Evolutionary conservation across 2,329 filamentous ascomycete genomes (phyloP).

Genomic region (Trichoderma oligosporum): DNA sequence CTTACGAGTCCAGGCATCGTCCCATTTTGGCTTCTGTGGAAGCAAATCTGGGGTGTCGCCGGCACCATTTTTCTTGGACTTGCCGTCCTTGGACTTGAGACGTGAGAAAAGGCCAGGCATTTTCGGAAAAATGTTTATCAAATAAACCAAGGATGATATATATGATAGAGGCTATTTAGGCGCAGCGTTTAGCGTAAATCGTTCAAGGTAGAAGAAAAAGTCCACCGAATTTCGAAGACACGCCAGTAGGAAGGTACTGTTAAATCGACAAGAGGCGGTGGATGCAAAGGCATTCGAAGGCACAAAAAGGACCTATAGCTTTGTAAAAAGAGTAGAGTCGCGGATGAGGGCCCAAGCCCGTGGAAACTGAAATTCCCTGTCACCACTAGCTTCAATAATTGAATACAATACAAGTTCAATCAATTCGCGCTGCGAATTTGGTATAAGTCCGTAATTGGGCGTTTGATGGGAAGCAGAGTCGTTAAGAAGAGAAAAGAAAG

Average conservation of each 20-base stretch:
- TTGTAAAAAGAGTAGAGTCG: slow-evolving; percentile 14
- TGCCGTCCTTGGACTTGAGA: slow-evolving; percentile 71
- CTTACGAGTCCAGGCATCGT: slow-evolving; percentile 80
- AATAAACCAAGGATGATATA: neutral
- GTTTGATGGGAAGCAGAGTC: slow-evolving; percentile 12
- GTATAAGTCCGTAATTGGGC: slow-evolving; percentile 9
- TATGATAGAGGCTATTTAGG: too few relatives aligned
- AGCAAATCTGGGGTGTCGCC: slow-evolving; percentile 48
- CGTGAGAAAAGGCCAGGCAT: slow-evolving; percentile 60
- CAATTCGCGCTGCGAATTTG: slow-evolving; percentile 15
- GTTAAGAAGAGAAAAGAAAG: slow-evolving; percentile 5
- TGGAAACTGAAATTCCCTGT: slow-evolving; percentile 1
- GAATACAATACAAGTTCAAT: neutral
- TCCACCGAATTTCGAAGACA: neutral
- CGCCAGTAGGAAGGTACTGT: neutral
- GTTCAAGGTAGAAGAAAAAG: neutral
- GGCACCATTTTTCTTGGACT: slow-evolving; percentile 62
- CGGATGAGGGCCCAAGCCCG: slow-evolving; percentile 1
- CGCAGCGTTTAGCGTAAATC: neutral
- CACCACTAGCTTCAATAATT: neutral
- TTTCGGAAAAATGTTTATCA: slow-evolving; percentile 25
- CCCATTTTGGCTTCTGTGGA: slow-evolving; percentile 73
- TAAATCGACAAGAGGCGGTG: neutral
- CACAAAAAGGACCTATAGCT: neutral
- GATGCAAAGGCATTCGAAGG: neutral